Conservation (phyloP, 179 eudicot genomes). For the Amaranthus tricolor region DNA sequence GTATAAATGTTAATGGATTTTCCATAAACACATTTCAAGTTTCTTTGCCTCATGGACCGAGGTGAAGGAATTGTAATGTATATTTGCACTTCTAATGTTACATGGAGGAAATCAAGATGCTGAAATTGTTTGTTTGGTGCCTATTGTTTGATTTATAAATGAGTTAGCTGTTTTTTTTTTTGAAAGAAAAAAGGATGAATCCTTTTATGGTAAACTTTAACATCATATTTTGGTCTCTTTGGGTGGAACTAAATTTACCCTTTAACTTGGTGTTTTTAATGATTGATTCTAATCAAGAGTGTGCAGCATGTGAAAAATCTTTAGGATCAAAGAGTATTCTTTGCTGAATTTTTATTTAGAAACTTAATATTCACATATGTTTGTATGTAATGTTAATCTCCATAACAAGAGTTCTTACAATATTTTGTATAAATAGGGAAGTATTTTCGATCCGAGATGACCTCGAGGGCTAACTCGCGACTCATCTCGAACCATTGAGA, state of each 20-base stretch:
- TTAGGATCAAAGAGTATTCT: not conserved
- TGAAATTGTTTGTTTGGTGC: not conserved
- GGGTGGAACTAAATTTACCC: not conserved
- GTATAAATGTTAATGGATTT: not conserved
- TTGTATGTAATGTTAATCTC: too few species aligned
- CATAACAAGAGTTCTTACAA: too few species aligned
- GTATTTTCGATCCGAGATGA: too few species aligned
- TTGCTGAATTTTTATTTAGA: too few species aligned
- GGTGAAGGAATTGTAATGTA: not conserved
- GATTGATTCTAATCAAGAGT: not conserved
- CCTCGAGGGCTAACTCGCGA: too few species aligned
- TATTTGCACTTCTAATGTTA: not conserved
- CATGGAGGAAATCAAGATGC: not conserved
- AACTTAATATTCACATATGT: too few species aligned
- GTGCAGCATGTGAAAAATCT: not conserved
- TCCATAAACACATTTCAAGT: not conserved
- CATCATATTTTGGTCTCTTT: not conserved
- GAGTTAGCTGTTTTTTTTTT: not conserved
- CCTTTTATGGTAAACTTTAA: not conserved
- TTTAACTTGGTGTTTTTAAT: not conserved
- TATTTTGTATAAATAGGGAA: too few species aligned
- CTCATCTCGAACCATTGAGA: too few species aligned
- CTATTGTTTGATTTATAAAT: not conserved
- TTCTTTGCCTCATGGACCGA: not conserved
- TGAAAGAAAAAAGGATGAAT: not conserved